Evolutionary conservation across 1,284 basidiomycete genomes (phyloP), one percentile per base, ranked within the genome.

Genomic region (Tremellales sp.): DNA sequence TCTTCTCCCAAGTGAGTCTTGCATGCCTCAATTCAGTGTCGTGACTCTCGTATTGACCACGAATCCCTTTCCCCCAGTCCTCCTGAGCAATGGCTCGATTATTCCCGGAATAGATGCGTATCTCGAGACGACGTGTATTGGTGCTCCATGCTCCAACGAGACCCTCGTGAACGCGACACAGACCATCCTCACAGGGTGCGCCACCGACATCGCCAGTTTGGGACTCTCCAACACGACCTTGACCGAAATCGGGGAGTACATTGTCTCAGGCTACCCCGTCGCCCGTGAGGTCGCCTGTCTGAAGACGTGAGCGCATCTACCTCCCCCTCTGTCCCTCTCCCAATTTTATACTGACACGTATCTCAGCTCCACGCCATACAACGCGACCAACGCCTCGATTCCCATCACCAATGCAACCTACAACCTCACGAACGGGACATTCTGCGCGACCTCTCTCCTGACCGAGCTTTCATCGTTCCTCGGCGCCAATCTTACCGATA

Each of bases 221-320:
- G 59, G 60, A 25, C 29, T 70, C 24, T 48, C 50, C 45, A 56
- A 63, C 53, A 19, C 49, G 34, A 59, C 56, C 16, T 43, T 74
- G 29, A 33, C 40, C 13, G 46, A 40, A n/a, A n/a, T n/a, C n/a
- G n/a, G n/a, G n/a, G n/a, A n/a, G n/a, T n/a, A n/a, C n/a, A n/a
- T n/a, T n/a, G 51, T 61, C 32, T 42, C 65, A 37, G 41, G 44
- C 43, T 70, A 71, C 51, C 68, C 64, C 4, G 53, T 69, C 19
- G 65, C 66, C 12, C 58, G 70, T 18, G 68, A 73, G 51, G 54
- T 70, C 12, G 44, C 55, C 16, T 74, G 71, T 37, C 54, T 71
- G 51, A 65, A 69, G 48, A 70, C 66, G 56, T 61, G 43, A 51
- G 60, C 7, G 29, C 4, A 14, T 36, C 37, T 26, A 16, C 9